These are phyloP conservation scores for Choanephora cucurbitarum DNA, from an alignment of 371 early-diverging fungal genomes.

Conservation along the genomic window DNA sequence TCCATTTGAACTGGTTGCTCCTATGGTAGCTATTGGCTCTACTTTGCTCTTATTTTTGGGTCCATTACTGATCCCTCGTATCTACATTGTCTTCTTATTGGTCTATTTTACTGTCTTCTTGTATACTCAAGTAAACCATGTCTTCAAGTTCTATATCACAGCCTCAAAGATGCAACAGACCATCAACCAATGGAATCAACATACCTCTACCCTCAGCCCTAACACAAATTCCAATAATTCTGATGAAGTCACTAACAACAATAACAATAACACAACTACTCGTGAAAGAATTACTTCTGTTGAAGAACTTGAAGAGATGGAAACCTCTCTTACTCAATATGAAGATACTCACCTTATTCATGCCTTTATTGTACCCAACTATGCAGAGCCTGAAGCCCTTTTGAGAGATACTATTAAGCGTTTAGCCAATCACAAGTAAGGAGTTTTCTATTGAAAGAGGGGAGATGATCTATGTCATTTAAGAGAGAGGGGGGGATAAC, in stretches of 20 bases:
- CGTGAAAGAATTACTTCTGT: slow-evolving; percentile 32
- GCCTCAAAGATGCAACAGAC: slow-evolving; percentile 42
- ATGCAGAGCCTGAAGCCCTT: slow-evolving; percentile 57
- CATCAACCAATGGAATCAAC: slow-evolving; percentile 50
- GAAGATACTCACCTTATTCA: slow-evolving; percentile 43
- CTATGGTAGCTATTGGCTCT: slow-evolving; percentile 53
- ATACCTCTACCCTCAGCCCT: slow-evolving; percentile 1
- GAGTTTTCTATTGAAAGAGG: neutral
- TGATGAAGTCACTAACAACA: neutral
- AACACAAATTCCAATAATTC: neutral
- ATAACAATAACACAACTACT: slow-evolving; percentile 10
- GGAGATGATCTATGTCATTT: too few relatives aligned
- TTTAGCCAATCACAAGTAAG: slow-evolving; percentile 49
- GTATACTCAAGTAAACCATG: slow-evolving; percentile 55
- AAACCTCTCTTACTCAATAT: slow-evolving; percentile 35
- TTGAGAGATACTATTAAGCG: slow-evolving; percentile 48
- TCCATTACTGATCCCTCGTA: slow-evolving; percentile 54
- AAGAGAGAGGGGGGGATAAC: slow-evolving; percentile 1
- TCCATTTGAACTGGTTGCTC: slow-evolving; percentile 56
- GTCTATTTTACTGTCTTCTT: slow-evolving; percentile 53
- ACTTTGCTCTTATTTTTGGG: slow-evolving; percentile 51
- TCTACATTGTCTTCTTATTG: slow-evolving; percentile 52
- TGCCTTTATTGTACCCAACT: slow-evolving; percentile 62
- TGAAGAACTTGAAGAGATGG: slow-evolving; percentile 47
- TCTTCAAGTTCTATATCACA: slow-evolving; percentile 56